phyloP scores from a whole-genome alignment of 208 protist genomes.

The Leptomonas seymouri region DNA sequence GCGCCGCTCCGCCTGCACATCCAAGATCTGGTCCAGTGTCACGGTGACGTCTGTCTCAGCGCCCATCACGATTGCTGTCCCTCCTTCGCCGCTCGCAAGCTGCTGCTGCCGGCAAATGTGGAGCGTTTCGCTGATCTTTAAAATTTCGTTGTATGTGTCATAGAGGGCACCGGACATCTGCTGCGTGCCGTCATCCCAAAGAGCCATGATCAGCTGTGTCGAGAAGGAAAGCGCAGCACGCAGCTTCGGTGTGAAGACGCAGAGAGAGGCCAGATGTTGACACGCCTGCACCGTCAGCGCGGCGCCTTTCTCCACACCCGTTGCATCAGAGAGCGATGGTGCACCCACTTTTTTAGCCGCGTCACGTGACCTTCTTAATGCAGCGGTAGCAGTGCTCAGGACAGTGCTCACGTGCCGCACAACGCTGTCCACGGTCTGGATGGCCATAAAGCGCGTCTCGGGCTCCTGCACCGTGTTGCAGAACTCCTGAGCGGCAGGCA shows the following conservation, averaged over 20 bases:
- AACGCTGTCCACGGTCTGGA: constrained; percentile 85
- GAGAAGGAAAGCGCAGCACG: constrained; percentile 42
- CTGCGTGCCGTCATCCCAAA: constrained; percentile 91
- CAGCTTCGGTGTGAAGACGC: constrained; percentile 45
- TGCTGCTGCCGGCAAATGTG: constrained; percentile 3
- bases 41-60: constrained; percentile 2
- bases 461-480: constrained; percentile 64
- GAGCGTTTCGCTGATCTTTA: constrained; percentile 23
- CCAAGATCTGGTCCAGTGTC: constrained; percentile 56
- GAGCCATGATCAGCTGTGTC: constrained; percentile 78
- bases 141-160: constrained; percentile 72
- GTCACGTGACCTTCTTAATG: neutral
- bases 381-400: constrained; percentile 27
- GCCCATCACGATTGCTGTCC: neutral
- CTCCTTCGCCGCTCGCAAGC: neutral
- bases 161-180: constrained; percentile 86
- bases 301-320: constrained; percentile 4
- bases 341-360: constrained; percentile 4
- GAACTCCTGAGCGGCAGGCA: constrained; percentile 58
- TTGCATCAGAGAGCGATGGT: neutral
- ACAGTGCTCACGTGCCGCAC: constrained; percentile 76
- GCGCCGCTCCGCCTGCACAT: constrained; percentile 67
- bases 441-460: constrained; percentile 91
- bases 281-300: neutral
- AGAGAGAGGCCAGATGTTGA: constrained; percentile 31